These are phyloP conservation scores for Blastobotrys apis DNA, from an alignment of 1,139 yeast species.

Conservation along the genomic window DNA sequence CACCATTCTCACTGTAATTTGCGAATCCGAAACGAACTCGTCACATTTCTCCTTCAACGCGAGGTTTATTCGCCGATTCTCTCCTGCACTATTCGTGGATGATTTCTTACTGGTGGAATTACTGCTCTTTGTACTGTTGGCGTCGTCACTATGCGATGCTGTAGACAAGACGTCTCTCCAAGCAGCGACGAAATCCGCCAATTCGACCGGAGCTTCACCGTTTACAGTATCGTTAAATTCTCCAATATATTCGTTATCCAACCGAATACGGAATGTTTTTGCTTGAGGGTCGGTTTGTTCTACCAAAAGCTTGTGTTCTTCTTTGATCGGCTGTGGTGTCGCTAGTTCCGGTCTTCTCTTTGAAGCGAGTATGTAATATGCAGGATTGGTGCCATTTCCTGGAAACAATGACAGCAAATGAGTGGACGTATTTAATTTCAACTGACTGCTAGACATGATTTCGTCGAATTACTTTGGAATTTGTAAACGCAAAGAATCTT, in stretches of 20 bases:
- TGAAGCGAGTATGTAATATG: slow-evolving; percentile 24
- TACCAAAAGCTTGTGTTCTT: slow-evolving; percentile 14
- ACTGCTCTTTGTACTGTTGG: background rate
- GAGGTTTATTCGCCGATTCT: slow-evolving; percentile 4
- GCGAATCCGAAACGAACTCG: slow-evolving; percentile 18
- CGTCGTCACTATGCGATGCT: slow-evolving; percentile 7
- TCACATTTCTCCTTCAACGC: background rate
- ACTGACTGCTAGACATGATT: background rate
- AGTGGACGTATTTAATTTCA: slow-evolving; percentile 21
- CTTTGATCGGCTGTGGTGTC: slow-evolving; percentile 15
- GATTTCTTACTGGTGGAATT: background rate
- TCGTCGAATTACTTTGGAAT: background rate
- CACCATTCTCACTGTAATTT: slow-evolving; percentile 31
- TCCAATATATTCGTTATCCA: slow-evolving; percentile 30
- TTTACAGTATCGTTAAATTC: slow-evolving; percentile 16
- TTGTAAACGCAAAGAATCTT: too few relatives aligned
- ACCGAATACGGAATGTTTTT: slow-evolving; percentile 17
- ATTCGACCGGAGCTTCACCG: slow-evolving; percentile 17
- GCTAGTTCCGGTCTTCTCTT: slow-evolving; percentile 21
- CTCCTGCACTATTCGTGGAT: background rate
- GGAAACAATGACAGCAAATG: slow-evolving; percentile 24
- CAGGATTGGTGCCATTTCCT: slow-evolving; percentile 20
- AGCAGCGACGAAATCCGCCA: slow-evolving; percentile 26
- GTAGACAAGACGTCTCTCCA: slow-evolving; percentile 27
- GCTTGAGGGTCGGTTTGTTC: slow-evolving; percentile 4